Base-by-base conservation (phyloP, 169 alveolate species). In the Eimeria necatrix region DNA sequence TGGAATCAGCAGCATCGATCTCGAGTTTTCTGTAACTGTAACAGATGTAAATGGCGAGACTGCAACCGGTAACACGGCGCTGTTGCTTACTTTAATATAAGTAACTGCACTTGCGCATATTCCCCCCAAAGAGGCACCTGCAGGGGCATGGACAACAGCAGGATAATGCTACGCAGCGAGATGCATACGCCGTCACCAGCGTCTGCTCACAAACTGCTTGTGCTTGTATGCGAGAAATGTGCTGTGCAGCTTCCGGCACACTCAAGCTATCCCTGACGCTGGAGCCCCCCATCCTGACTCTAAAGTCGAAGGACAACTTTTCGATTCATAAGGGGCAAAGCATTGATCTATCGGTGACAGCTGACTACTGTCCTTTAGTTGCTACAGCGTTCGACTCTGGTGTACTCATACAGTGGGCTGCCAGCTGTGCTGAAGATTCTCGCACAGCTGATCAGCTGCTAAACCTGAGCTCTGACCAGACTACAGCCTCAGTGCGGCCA, bases 371-470 rank as follows among this genome's bases (percentile, higher is more conserved):
- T 56, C 78, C 91, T 10, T 53, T 83, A 14, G 91, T 83, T 16
- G 91, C 74, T 4, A 83, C 91, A 3, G 60, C 12, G 2, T 83
- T 53, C 46, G 91, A 83, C 59, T 26, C 73, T 14, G 91, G 91
- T 48, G 91, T 83, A 18, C n/a, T 56, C 20, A 52, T 83, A 8
- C 91, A 83, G 91, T 83, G 91, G 91, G 53, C 76, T 4, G 74
- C 74, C 46, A 83, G 78, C 91, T 83, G 91, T 32, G 76, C 91
- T 4, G 48, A 83, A 2, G 91, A 83, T 74, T 52, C 91, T 51
- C 91, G 91, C 52, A 56, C 91, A 49, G 91, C 91, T 24, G 91
- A 83, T n/a, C 91, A 83, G 91, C 76, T 83, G 78, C 91, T 83
- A 53, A 73, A 76, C 32, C 74, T 83, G 32, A 52, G 73, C 22